Base-by-base conservation (phyloP, 2,329 filamentous ascomycete species). In the Penicillium sp. region DNA sequence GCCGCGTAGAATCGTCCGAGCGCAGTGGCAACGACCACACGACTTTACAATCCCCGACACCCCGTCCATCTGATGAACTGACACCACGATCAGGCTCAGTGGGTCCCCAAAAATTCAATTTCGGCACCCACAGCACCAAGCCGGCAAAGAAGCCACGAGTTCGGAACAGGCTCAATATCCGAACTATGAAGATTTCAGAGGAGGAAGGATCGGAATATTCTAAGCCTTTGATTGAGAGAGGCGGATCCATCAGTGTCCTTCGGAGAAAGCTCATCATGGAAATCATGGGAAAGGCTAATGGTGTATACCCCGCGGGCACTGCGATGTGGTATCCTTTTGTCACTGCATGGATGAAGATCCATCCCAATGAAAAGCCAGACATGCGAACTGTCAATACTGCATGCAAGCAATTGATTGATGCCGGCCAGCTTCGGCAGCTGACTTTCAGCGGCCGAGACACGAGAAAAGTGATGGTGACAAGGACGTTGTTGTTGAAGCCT, bases 311-410 rank as follows among this genome's bases (percentile, higher is more conserved):
- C 3, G 71, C 76, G 33, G 73, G 77, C 22, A 69, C 69, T 39
- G 78, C 81, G 55, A 70, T 82, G n/a, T 74, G 72, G 63, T 71
- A 74, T 54, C 75, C 79, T 8, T 81, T 80, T 54, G 66, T 71
- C 13, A 73, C 73, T 3, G 65, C 73, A 15, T 83, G 80, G 79
- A 66, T 73, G 45, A 72, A 69, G 52, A 58, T 65, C 8, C 72
- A 71, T 13, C 62, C 70, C 51, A 62, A 70, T 37, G 69, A 70
- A 49, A 71, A 61, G 43, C 78, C 79, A 0, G 77, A 81, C 54
- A 67, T 72, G 32, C 70, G 74, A 33, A 81, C 79, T 2, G 63
- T 83, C 28, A 73, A 70, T 26, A 69, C 68, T 13, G 67, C 75
- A 2, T 64, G 81, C 43, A 77, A 76, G 51, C 62, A 69, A 19